phyloP scores from a whole-genome alignment of 805 yeast genomes.

The Kodamaea sagamina region DNA sequence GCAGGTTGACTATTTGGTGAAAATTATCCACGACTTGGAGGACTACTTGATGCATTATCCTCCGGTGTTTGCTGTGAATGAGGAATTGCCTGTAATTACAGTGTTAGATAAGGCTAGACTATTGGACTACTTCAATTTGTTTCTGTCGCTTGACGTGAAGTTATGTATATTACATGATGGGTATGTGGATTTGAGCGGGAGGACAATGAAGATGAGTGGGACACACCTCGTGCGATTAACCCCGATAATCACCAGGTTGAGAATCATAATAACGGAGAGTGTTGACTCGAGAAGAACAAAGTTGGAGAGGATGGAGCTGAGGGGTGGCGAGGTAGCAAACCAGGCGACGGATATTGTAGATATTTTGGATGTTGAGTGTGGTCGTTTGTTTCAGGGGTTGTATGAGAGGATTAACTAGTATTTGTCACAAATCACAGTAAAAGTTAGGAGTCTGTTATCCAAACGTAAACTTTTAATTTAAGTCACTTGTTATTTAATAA shows the following conservation, averaged over 20 bases:
- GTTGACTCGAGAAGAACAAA: slow-evolving; percentile 22
- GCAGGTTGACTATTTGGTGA: slow-evolving; percentile 61
- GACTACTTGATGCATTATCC: slow-evolving; percentile 52
- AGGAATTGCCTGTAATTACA: slow-evolving; percentile 10
- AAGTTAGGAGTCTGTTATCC: too few species aligned
- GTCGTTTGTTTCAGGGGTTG: slow-evolving; percentile 42
- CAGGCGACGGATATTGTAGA: slow-evolving; percentile 14
- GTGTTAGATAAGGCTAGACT: slow-evolving; percentile 16
- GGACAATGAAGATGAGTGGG: slow-evolving; percentile 33
- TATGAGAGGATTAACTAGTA: slow-evolving; percentile 27
- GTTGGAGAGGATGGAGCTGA: slow-evolving; percentile 1
- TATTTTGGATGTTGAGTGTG: slow-evolving; percentile 37
- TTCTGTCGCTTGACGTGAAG: slow-evolving; percentile 40
- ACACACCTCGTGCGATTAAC: slow-evolving; percentile 56
- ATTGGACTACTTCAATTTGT: slow-evolving; percentile 26
- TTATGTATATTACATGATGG: slow-evolving; percentile 32
- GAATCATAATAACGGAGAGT: slow-evolving; percentile 40
- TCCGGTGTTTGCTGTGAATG: slow-evolving; percentile 16
- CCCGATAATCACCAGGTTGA: slow-evolving; percentile 54
- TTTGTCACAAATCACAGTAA: too few species aligned
- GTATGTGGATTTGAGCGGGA: slow-evolving; percentile 26
- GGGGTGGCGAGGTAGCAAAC: background rate
- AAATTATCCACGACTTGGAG: slow-evolving; percentile 64
- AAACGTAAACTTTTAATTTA: too few species aligned
- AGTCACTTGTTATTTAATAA: too few species aligned